These are phyloP conservation scores for Naganishia randhawae DNA, from an alignment of 768 basidiomycete genomes.

Conservation along the genomic window DNA sequence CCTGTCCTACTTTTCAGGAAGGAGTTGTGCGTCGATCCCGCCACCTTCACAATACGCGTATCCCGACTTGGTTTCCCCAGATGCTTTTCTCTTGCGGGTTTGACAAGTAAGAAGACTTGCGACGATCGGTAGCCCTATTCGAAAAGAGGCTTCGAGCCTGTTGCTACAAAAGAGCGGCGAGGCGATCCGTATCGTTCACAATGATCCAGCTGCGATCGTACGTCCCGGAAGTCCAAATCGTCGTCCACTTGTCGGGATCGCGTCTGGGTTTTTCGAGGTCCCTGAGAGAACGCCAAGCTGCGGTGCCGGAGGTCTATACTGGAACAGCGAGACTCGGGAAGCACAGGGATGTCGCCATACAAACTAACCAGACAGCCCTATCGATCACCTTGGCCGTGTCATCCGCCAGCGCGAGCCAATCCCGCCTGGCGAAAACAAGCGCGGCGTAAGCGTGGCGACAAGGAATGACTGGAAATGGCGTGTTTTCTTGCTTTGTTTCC, in stretches of 20 bases:
- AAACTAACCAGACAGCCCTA: background rate
- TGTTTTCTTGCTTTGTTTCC: background rate
- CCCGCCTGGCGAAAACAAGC: slow-evolving; percentile 6
- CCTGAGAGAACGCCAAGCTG: background rate
- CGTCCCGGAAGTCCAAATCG: background rate
- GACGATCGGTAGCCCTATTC: background rate
- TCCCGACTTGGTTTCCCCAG: background rate
- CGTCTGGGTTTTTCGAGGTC: background rate
- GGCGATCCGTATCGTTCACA: background rate
- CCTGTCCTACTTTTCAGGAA: background rate
- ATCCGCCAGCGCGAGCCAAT: slow-evolving; percentile 3
- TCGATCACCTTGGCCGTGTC: background rate
- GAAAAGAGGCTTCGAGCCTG: background rate
- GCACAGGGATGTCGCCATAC: background rate
- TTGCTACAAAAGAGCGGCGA: background rate
- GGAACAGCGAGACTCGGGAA: background rate
- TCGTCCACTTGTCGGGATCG: background rate
- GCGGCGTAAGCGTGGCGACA: background rate
- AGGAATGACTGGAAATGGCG: background rate
- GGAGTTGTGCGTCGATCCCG: background rate
- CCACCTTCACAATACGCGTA: background rate
- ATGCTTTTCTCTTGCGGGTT: background rate
- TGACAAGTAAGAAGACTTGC: background rate
- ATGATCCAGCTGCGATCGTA: background rate
- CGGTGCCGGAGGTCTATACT: background rate